Conservation (phyloP, 2,329 filamentous ascomycete genomes). For the Fusarium udum region DNA sequence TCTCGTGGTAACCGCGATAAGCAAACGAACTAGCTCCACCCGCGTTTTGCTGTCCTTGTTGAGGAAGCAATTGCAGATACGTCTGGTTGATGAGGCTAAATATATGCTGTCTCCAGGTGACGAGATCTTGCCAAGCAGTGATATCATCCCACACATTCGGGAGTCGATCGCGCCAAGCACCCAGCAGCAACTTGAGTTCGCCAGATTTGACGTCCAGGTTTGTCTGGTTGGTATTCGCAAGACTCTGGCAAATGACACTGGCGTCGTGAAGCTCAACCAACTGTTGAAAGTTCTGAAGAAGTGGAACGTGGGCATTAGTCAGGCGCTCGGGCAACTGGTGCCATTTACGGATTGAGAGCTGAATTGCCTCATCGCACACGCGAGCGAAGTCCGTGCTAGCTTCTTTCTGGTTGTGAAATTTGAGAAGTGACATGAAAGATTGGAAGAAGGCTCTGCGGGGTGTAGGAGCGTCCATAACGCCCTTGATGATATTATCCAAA, state of each 20-base stretch:
- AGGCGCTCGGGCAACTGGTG: slow-evolving; percentile 94
- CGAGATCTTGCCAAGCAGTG: slow-evolving; percentile 97
- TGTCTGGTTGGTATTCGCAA: slow-evolving; percentile 81
- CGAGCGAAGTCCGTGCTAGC: slow-evolving; percentile 81
- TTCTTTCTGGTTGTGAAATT: slow-evolving; percentile 91
- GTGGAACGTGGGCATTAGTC: slow-evolving; percentile 92
- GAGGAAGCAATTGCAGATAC: slow-evolving; percentile 85
- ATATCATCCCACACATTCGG: slow-evolving; percentile 99
- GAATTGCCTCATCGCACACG: slow-evolving; percentile 95
- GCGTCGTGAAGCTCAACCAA: slow-evolving; percentile 97
- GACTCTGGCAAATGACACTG: slow-evolving; percentile 92
- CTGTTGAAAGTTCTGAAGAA: slow-evolving; percentile 98
- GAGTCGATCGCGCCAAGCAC: slow-evolving; percentile 93
- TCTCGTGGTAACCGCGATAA: slow-evolving; percentile 97
- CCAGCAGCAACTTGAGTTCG: slow-evolving; percentile 91
- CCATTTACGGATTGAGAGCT: slow-evolving; percentile 97
- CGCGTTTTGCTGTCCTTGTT: slow-evolving; percentile 77
- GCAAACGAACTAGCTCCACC: slow-evolving; percentile 89
- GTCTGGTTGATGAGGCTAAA: slow-evolving; percentile 97
- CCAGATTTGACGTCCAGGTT: slow-evolving; percentile 96
- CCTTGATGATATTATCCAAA: slow-evolving; percentile 92
- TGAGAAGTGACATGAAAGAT: slow-evolving; percentile 95
- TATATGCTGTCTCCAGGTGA: slow-evolving; percentile 99
- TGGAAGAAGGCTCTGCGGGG: slow-evolving; percentile 96
- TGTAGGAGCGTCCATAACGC: slow-evolving; percentile 96